A percentile compares a stretch with the other conserved stretches of the same genome.
phyloP scores from a whole-genome alignment of 495 filamentous ascomycete genomes.

The Podospora comata region DNA sequence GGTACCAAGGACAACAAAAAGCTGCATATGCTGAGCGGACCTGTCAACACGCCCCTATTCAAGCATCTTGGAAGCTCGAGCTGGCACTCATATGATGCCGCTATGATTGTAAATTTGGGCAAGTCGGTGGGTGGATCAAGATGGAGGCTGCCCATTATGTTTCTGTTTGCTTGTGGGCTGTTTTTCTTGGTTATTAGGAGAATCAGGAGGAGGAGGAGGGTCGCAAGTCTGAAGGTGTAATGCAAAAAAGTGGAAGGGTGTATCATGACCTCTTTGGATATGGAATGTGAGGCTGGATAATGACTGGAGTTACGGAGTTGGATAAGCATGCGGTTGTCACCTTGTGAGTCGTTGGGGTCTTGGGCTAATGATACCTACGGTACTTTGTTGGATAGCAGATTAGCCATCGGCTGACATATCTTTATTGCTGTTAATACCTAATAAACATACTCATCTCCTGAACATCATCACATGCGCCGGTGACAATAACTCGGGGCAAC shows the following conservation, averaged over 20 bases:
- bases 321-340: neutral
- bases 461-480: neutral
- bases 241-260: neutral
- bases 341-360: neutral
- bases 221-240: conserved; percentile 1
- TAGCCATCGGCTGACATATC: neutral
- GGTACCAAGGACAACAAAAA: conserved; percentile 28
- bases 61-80: conserved; percentile 46
- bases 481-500: neutral
- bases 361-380: neutral
- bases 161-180: neutral
- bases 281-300: neutral
- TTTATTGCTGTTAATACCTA: neutral
- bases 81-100: conserved; percentile 46
- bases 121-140: conserved; percentile 8
- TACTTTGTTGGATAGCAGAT: neutral
- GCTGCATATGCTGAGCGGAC: conserved; percentile 44
- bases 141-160: conserved; percentile 15
- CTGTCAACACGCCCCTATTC: conserved; percentile 44
- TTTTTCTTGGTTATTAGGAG: conserved; percentile 18
- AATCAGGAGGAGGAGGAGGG: conserved; percentile 18
- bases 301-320: neutral
- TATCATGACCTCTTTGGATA: neutral
- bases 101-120: conserved; percentile 31
- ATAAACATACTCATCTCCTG: neutral